Conservation (phyloP, 2,329 filamentous ascomycete species). For the Microsporum audouinii region DNA sequence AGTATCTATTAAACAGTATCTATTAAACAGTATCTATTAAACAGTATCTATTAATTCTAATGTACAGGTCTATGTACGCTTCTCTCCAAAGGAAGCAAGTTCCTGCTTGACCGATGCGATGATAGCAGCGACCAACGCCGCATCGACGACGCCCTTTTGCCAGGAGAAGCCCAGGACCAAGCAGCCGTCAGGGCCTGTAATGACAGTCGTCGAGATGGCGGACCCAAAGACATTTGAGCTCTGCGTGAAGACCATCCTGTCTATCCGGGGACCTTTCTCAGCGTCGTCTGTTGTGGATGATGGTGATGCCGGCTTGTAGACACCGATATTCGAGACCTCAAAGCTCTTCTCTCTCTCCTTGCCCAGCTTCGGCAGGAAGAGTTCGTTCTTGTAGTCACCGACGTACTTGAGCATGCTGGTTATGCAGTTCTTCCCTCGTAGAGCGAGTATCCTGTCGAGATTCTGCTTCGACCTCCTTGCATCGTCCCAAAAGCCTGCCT, state of each 20-base stretch:
- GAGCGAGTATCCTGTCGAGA: conserved; percentile 20
- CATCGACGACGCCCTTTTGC: conserved; percentile 17
- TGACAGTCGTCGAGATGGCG: conserved; percentile 30
- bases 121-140: background rate
- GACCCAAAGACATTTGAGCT: conserved; percentile 29
- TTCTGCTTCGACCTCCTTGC: conserved; percentile 22
- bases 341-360: conserved; percentile 28
- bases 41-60: too few relatives aligned
- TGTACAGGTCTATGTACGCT: background rate
- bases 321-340: conserved; percentile 39
- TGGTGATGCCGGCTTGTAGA: conserved; percentile 17
- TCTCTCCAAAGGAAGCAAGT: background rate
- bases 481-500: conserved; percentile 26
- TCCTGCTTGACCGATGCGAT: background rate
- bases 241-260: conserved; percentile 37
- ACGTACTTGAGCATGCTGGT: conserved; percentile 34
- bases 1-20: too few relatives aligned
- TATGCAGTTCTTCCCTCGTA: conserved; percentile 24
- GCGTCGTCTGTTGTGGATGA: background rate
- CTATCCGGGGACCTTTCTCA: conserved; percentile 21
- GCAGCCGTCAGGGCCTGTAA: conserved; percentile 37
- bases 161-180: conserved; percentile 33
- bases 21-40: too few relatives aligned
- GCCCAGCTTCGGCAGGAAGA: conserved; percentile 30
- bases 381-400: conserved; percentile 25